Base-by-base conservation (phyloP, 2,329 filamentous ascomycete genomes). In the Penicillium italicum region DNA sequence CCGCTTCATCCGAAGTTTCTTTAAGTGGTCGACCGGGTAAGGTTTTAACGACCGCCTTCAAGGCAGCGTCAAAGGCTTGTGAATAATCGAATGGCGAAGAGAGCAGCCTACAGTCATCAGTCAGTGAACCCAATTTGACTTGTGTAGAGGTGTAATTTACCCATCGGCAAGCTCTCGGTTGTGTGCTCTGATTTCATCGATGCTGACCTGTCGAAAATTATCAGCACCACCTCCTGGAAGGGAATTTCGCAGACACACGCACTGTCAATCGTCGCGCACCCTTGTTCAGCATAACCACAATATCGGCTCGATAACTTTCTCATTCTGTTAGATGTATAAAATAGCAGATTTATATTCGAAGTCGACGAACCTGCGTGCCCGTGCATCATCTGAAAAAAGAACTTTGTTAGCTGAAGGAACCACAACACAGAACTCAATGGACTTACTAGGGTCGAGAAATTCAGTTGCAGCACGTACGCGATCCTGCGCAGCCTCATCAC, bases 171-270 rank as follows among this genome's bases (percentile, higher is more conserved):
- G 83, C 65, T 94, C 90, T 62, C 85, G 75, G 70, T 87, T 96
- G 76, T 97, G 93, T 61, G 90, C 83, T 73, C 94, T 85, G 61
- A 97, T 89, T 74, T 96, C 91, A 74, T 97, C 93, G 65, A 97
- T 85, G 73, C 88, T 90, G 65, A 93, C 88, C 76, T 77, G 55
- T 16, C 47, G 31, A 54, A 28, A 55, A 44, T 47, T 42, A 50
- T 67, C 53, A 66, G 60, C 51, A 52, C 44, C 30, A 33, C 22
- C 46, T 37, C 46, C 48, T 42, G 7, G 42, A 26, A 22, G n/a
- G 38, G 30, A 37, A 53, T 43, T 30, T 28, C 30, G 37, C 48
- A 38, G 31, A 47, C 42, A 36, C 53, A 64, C 76, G 58, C 71
- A 81, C 84, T 59, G 78, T 83, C 45, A 87, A 75, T 67, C 85